Base-by-base conservation (phyloP, 169 alveolate species). In the Plasmodium malariae region DNA sequence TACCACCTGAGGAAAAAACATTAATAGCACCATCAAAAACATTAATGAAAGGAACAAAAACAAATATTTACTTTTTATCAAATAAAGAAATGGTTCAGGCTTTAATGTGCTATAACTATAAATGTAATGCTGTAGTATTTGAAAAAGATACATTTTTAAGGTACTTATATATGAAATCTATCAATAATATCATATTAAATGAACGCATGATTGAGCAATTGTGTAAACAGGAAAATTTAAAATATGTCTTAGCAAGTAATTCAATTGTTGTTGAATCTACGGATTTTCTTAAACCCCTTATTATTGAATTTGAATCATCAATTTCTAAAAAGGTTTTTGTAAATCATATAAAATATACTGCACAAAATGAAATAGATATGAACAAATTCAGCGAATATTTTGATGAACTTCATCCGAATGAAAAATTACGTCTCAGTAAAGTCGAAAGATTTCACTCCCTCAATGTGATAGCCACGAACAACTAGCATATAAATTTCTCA, bases 11-110 rank as follows among this genome's bases (percentile, higher is more conserved):
- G 6, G 74, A 21, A 5, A 76, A 54, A 51, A 59, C 11, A 43
- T 67, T 76, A 63, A 63, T 60, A 76, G 67, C 55, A 19, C 88
- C 88, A 45, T 76, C 88, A 14, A 76, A 76, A 54, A 76, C 88
- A 19, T 54, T 76, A 54, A 76, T 76, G 88, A 76, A 36, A 62
- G 88, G 88, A 62, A 63, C 36, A 5, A 76, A 76, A 34, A 45
- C 88, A 43, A 76, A 76, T 54, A 76, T 76, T 14, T 76, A 76
- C 49, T 76, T 76, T 26, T 36, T 76, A 34, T 76, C 88, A 0
- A 62, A 60, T 43, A 76, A 76, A 54, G 88, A 76, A 76, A 76
- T 26, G 63, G 63, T 76, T 28, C 73, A 60, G 14, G 72, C 74
- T 7, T 17, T 54, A 28, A 59, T 76, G 88, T 76, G 88, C 12